A percentile compares a stretch with the other conserved stretches of the same genome.
These are phyloP conservation scores for Pyrrhoderma lamaoense DNA, from an alignment of 1,284 basidiomycete species.

Conservation along the genomic window DNA sequence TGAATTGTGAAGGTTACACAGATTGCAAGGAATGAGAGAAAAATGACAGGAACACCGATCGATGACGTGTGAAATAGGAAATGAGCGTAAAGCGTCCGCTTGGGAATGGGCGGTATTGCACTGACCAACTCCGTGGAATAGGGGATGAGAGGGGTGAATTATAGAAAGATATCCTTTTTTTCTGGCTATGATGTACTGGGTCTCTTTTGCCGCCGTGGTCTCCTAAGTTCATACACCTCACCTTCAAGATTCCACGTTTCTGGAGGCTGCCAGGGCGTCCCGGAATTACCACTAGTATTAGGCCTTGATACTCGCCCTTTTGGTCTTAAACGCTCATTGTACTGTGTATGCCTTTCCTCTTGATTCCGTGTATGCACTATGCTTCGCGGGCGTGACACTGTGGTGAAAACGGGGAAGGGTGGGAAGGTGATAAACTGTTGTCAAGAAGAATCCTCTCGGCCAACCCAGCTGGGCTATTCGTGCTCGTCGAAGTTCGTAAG, in stretches of 20 bases:
- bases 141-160: too few species aligned
- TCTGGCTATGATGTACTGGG: conserved; percentile 5
- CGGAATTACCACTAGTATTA: neutral
- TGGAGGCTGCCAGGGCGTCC: conserved; percentile 10
- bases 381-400: conserved; percentile 1
- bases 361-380: neutral
- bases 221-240: conserved; percentile 10
- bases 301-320: neutral
- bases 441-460: neutral
- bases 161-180: too few species aligned
- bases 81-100: too few species aligned
- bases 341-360: neutral
- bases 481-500: neutral
- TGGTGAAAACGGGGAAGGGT: neutral
- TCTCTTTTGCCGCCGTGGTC: conserved; percentile 7
- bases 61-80: too few species aligned
- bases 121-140: too few species aligned
- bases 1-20: too few species aligned
- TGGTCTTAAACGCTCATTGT: neutral
- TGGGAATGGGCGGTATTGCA: too few species aligned
- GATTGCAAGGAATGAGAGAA: too few species aligned
- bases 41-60: too few species aligned
- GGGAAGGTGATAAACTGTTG: neutral
- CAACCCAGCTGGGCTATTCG: neutral
- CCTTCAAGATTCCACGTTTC: conserved; percentile 8